These are phyloP conservation scores for Uronychia setigera DNA, from an alignment of 73 alveolate genomes.

Conservation along the genomic window DNA sequence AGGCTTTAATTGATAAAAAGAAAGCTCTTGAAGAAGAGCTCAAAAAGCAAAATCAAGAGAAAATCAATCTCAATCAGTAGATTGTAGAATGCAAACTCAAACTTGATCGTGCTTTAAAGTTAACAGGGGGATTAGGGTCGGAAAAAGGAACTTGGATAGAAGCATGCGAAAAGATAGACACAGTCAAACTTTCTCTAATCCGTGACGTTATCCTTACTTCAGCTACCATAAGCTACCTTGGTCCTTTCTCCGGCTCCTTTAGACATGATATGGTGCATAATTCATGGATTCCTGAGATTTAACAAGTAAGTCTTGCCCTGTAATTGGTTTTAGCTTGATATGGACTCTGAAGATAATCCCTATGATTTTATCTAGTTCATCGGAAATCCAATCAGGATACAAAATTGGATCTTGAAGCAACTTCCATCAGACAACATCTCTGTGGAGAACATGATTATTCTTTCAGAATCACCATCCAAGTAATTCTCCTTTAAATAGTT, in stretches of 20 bases:
- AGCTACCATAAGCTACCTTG: constrained; percentile 96
- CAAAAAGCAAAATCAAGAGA: constrained; percentile 83
- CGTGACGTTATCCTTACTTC: constrained; percentile 98
- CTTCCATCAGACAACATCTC: constrained; percentile 98
- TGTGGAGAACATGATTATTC: constrained; percentile 89
- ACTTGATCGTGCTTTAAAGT: constrained; percentile 85
- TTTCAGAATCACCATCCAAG: neutral
- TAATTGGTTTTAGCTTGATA: neutral
- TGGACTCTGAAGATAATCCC: constrained; percentile 56
- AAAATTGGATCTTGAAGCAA: constrained; percentile 95
- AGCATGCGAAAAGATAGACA: constrained; percentile 72
- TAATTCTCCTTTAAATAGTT: constrained; percentile 6
- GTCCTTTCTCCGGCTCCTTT: constrained; percentile 98
- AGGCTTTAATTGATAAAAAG: constrained; percentile 86
- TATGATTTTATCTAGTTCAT: constrained; percentile 61
- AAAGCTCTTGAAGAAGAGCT: constrained; percentile 87
- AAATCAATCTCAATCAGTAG: constrained; percentile 76
- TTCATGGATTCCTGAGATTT: constrained; percentile 49
- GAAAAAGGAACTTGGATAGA: constrained; percentile 93
- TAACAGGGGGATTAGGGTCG: constrained; percentile 88
- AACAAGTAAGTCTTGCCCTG: constrained; percentile 53
- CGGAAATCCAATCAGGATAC: constrained; percentile 96
- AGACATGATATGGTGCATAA: constrained; percentile 55
- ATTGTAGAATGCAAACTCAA: constrained; percentile 86
- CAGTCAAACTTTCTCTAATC: constrained; percentile 72